Evolutionary conservation across 1,284 basidiomycete genomes (phyloP), one percentile per base, ranked within the genome.

Genomic region (Ceratobasidium sp.): DNA sequence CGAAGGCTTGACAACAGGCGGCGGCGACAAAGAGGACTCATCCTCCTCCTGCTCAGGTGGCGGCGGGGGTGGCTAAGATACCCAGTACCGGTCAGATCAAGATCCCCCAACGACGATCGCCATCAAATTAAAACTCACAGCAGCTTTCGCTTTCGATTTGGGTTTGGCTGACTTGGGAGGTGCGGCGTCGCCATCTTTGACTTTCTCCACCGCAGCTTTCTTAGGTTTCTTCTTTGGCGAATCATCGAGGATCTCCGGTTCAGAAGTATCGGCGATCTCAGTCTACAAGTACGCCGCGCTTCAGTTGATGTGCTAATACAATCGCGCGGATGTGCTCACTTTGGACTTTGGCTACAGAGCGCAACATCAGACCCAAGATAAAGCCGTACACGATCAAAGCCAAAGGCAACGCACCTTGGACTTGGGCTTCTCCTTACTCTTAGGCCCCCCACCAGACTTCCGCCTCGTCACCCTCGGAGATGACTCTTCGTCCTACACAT

Each of bases 231-330:
- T 45, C 44, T 62, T 62, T 19, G 36, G 36, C 6, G 36, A 41
- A 4, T 4, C 36, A 11, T 41, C 36, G 36, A 41, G 59, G 59
- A 24, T 62, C 36, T 41, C 59, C 6, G 41, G 41, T 62, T 62
- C 59, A 22, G 59, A 62, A 17, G 33, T 62, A 29, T 62, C 59
- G n/a, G 29, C 59, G 29, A 62, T 62, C 22, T 62, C 59, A 22
- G 14, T 27, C 59, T 62, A 27, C n/a, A n/a, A n/a, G n/a, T 62
- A 9, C 41, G 24, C n/a, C 9, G 27, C n/a, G 15, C 11, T 31
- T 27, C 29, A 47, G 6, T 47, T 4, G 31, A 2, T n/a, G 47
- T 2, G 9, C 14, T 5, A 47, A 29, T 15, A 7, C 47, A 19
- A 27, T 22, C 2, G 17, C n/a, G 41, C 17, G 14, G 11, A 41